Evolutionary conservation across 192 early-diverging fungal genomes (phyloP).

Genomic region (Physocladia obscura): DNA sequence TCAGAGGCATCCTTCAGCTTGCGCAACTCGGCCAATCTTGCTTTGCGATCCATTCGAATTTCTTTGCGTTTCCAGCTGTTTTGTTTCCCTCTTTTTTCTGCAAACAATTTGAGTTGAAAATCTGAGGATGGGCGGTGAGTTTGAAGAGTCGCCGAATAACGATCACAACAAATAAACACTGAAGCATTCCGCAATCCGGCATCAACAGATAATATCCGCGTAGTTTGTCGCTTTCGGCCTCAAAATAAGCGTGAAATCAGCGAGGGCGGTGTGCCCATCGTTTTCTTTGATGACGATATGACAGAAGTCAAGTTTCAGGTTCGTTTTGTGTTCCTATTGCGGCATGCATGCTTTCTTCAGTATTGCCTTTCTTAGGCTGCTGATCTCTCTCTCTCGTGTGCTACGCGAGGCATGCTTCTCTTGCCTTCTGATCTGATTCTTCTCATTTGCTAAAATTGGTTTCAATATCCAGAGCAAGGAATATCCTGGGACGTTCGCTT

Average conservation of each 20-base stretch:
- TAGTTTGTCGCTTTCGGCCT: constrained; percentile 96
- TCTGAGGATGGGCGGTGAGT: constrained; percentile 19
- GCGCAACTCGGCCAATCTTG: constrained; percentile 19
- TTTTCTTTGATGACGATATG: constrained; percentile 75
- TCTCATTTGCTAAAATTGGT: not conserved
- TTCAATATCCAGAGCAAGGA: constrained; percentile 50
- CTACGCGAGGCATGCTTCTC: not conserved
- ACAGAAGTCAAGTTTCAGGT: constrained; percentile 66
- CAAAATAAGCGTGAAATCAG: constrained; percentile 88
- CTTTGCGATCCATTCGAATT: constrained; percentile 20
- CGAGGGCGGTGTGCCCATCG: constrained; percentile 86
- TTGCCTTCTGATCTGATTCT: not conserved
- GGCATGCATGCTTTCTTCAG: constrained; percentile 2
- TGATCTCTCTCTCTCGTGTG: not conserved
- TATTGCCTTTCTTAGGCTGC: not conserved
- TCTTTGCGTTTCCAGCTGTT: not conserved
- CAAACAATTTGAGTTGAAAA: too few relatives aligned
- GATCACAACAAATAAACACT: too few relatives aligned
- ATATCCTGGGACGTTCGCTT: constrained; percentile 76
- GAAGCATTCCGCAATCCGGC: too few relatives aligned
- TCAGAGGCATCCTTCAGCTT: constrained; percentile 19
- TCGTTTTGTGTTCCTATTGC: not conserved
- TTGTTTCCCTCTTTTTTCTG: too few relatives aligned
- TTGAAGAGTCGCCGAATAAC: not conserved
- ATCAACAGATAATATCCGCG: constrained; percentile 74